Percentiles rank a stretch among this genome's conserved stretches.
phyloP scores from a whole-genome alignment of 2,329 filamentous ascomycete species.

The Colletotrichum chrysophilum region DNA sequence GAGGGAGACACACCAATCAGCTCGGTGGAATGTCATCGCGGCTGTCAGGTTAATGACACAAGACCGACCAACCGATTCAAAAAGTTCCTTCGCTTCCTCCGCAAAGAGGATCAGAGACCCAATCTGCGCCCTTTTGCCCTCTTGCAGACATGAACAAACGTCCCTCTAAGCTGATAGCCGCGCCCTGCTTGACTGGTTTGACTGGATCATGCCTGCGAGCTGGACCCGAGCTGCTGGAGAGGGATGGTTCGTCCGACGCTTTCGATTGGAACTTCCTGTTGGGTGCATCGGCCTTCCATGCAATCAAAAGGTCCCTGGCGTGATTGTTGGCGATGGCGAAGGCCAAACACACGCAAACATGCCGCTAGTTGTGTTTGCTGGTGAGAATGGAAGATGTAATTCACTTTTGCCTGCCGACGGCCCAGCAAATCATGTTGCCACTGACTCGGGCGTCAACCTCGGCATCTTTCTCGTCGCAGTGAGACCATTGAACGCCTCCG shows the following conservation, averaged over 20 bases:
- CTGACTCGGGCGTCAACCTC: constrained; percentile 4
- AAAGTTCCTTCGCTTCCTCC: constrained; percentile 12
- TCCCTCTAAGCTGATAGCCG: not conserved
- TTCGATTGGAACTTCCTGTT: not conserved
- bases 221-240: constrained; percentile 6
- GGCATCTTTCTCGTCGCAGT: not conserved
- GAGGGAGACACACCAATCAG: not conserved
- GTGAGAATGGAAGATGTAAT: not conserved
- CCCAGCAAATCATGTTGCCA: not conserved
- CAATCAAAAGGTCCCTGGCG: constrained; percentile 8
- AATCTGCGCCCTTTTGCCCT: not conserved
- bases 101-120: not conserved
- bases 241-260: not conserved
- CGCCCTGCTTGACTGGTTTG: not conserved
- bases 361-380: not conserved
- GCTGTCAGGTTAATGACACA: constrained; percentile 14
- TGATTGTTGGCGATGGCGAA: not conserved
- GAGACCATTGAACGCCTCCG: not conserved
- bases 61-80: not conserved
- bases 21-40: not conserved
- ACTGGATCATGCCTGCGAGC: not conserved
- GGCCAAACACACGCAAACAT: not conserved
- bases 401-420: not conserved
- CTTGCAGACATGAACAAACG: not conserved
- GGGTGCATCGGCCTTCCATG: not conserved